Percentiles rank a stretch among this genome's conserved stretches.
Evolutionary conservation across 2,329 filamentous ascomycete genomes (phyloP).

Genomic region (Cytospora mali): DNA sequence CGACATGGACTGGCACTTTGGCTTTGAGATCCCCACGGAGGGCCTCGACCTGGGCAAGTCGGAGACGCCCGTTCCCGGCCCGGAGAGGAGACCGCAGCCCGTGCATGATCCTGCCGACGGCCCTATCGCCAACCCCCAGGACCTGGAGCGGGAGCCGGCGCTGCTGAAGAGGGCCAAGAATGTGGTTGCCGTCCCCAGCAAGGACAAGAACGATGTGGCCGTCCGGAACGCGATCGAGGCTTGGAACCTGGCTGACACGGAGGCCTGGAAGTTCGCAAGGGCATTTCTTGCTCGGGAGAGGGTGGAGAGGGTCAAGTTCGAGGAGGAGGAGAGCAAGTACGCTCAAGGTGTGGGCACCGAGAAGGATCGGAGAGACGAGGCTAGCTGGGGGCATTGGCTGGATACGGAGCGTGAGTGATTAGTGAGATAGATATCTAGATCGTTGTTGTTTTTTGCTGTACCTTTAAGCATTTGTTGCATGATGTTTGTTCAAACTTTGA

Average conservation of each 20-base stretch:
- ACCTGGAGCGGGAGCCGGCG: constrained; percentile 56
- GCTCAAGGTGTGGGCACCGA: constrained; percentile 62
- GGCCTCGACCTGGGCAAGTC: constrained; percentile 56
- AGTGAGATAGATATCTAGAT: background rate
- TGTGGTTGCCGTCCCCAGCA: constrained; percentile 43
- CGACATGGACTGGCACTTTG: constrained; percentile 89
- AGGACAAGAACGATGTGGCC: constrained; percentile 46
- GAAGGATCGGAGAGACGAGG: constrained; percentile 37
- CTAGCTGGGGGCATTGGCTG: constrained; percentile 6
- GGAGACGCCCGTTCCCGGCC: constrained; percentile 59
- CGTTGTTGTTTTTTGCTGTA: background rate
- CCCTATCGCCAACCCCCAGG: constrained; percentile 53
- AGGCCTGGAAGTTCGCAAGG: constrained; percentile 75
- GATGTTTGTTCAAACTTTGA: background rate
- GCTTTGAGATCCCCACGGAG: constrained; percentile 73
- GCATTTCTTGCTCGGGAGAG: constrained; percentile 66
- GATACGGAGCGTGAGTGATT: too few relatives aligned
- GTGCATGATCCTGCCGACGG: constrained; percentile 51
- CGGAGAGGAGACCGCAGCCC: constrained; percentile 58
- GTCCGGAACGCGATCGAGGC: constrained; percentile 61
- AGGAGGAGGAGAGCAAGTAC: constrained; percentile 68
- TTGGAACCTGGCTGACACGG: constrained; percentile 72
- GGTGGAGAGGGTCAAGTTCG: constrained; percentile 69
- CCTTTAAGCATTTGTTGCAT: background rate
- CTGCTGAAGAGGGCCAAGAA: constrained; percentile 53